These are phyloP conservation scores for Candida albicans DNA, from an alignment of 1,139 yeast genomes.

Conservation along the genomic window DNA sequence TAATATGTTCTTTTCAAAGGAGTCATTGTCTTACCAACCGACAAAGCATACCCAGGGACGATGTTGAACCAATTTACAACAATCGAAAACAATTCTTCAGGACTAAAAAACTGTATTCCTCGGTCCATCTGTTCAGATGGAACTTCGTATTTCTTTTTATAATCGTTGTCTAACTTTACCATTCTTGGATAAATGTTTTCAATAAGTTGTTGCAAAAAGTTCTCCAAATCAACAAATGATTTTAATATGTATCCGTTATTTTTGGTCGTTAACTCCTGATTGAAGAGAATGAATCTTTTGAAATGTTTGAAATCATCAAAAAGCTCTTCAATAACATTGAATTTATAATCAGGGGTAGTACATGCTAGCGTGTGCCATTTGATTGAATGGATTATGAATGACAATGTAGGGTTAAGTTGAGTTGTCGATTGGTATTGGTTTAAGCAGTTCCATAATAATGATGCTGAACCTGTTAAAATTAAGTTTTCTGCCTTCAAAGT, in stretches of 20 bases:
- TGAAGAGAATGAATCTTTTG: conserved; percentile 21
- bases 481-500: conserved; percentile 34
- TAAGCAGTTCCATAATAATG: conserved; percentile 30
- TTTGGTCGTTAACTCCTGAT: conserved; percentile 14
- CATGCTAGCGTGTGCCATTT: conserved; percentile 28
- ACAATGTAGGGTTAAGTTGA: conserved; percentile 28
- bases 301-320: conserved; percentile 24
- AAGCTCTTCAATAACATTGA: conserved; percentile 29
- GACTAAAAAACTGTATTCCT: conserved; percentile 1
- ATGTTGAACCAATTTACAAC: conserved; percentile 36
- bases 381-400: conserved; percentile 26
- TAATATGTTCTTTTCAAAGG: conserved; percentile 36
- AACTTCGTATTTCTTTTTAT: conserved; percentile 13
- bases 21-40: conserved; percentile 28
- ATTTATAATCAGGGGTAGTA: conserved; percentile 36
- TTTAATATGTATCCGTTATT: conserved; percentile 16
- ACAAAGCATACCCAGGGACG: conserved; percentile 34
- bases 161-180: conserved; percentile 24
- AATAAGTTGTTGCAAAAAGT: conserved; percentile 29
- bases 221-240: conserved; percentile 28
- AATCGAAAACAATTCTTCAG: conserved; percentile 29
- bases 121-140: background rate
- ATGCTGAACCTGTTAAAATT: conserved; percentile 37
- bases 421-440: conserved; percentile 20
- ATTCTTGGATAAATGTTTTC: conserved; percentile 30